These are phyloP conservation scores for Corymbia citriodora DNA, from an alignment of 441 rosid genomes.

Conservation along the genomic window DNA sequence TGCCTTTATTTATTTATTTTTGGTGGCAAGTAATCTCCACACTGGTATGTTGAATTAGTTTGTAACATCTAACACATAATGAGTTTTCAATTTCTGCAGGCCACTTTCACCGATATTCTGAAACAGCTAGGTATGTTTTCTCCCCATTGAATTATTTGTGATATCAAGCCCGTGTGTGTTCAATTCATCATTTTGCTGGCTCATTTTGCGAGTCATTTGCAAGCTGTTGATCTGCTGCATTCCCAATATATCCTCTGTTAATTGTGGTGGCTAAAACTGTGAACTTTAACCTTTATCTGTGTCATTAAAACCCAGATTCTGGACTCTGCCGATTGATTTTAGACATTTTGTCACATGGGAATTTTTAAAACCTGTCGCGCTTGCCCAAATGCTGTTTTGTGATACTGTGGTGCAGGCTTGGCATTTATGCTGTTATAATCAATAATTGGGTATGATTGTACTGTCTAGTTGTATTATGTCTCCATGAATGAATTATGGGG, in stretches of 20 bases:
- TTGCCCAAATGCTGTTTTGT: not conserved
- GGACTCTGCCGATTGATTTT: not conserved
- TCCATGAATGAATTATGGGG: not conserved
- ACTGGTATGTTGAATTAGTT: not conserved
- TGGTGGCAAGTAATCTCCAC: not conserved
- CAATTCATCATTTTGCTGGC: not conserved
- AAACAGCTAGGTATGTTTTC: slow-evolving; percentile 68
- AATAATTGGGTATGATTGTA: not conserved
- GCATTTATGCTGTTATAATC: not conserved
- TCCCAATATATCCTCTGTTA: not conserved
- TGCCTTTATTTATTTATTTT: not conserved
- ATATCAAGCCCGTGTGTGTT: not conserved
- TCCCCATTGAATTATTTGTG: not conserved
- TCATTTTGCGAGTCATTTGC: not conserved
- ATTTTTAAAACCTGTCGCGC: not conserved
- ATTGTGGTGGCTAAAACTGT: not conserved
- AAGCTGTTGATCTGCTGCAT: not conserved
- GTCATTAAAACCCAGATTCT: not conserved
- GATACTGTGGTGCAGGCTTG: not conserved
- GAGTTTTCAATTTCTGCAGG: slow-evolving; percentile 51
- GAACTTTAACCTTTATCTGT: not conserved
- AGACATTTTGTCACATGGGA: not conserved
- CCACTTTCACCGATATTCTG: slow-evolving; percentile 92
- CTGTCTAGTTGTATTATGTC: not conserved
- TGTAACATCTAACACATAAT: not conserved